These are phyloP conservation scores for Neophaeococcomyces mojaviensis DNA, from an alignment of 2,329 filamentous ascomycete genomes.

Conservation along the genomic window DNA sequence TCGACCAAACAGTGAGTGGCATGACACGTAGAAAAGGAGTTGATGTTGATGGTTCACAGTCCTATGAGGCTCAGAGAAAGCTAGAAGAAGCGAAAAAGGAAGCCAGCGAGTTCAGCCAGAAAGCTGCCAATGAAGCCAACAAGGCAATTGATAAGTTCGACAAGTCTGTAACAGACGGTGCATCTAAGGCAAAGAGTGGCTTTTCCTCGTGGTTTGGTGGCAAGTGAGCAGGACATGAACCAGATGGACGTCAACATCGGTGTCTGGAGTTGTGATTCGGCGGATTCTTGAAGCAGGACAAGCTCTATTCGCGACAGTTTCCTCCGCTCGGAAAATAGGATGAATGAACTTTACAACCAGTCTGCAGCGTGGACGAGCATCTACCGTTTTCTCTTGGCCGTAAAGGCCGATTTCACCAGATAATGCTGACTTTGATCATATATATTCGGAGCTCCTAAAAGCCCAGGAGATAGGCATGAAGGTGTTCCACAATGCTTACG, in stretches of 20 bases:
- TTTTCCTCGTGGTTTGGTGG: constrained; percentile 78
- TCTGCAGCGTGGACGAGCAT: no score
- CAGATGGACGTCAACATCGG: neutral
- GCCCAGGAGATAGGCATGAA: no score
- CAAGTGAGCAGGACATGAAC: constrained; percentile 19
- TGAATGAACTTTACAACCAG: no score
- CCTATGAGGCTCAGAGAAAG: constrained; percentile 20
- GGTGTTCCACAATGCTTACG: no score
- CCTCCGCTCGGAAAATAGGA: no score
- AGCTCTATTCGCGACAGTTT: no score
- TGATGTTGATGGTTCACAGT: constrained; percentile 8
- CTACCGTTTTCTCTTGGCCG: no score
- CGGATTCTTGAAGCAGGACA: no score
- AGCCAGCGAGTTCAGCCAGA: constrained; percentile 60
- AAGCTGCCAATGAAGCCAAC: constrained; percentile 48
- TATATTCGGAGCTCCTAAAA: no score
- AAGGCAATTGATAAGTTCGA: constrained; percentile 67
- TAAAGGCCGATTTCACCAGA: no score
- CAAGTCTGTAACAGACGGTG: constrained; percentile 68
- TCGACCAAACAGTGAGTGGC: constrained; percentile 60
- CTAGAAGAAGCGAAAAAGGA: constrained; percentile 51
- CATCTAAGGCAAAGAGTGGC: constrained; percentile 74
- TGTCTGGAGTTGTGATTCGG: neutral
- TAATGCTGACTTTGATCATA: no score
- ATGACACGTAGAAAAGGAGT: neutral